Base-by-base conservation (phyloP, 2,329 filamentous ascomycete species). In the Pseudocercospora vitis region DNA sequence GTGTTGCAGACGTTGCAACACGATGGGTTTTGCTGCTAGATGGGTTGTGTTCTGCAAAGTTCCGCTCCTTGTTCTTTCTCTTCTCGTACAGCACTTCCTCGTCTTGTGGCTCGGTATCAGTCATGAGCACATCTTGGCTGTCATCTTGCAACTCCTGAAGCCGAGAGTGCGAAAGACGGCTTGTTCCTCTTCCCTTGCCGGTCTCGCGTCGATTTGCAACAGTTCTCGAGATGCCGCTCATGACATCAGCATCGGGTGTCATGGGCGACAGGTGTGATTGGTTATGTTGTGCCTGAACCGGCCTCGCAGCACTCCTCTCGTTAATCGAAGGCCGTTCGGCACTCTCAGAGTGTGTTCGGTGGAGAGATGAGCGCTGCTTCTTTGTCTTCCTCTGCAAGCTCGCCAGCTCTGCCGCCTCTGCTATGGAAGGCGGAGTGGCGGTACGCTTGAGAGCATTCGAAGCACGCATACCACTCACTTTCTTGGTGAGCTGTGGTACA, bases 1-100 rank as follows among this genome's bases (percentile, higher is more conserved):
- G 88, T 7, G 88, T 90, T 48, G 88, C 86, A 63, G 87, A 35
- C 16, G 54, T 50, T 39, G 46, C 56, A 31, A 32, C 47, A 44
- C 40, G 55, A 29, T 58, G 56, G 26, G 46, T 58, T 6, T 53
- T 48, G 24, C 56, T 59, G 12, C 50, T 54, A 5, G 56, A 32
- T n/a, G 57, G 50, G 39, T 29, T 55, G 8, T 59, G 55, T 39
- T 59, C 57, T 28, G 46, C 52, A 35, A 46, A 52, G 18, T 26
- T 53, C 7, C 52, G 53, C 50, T 61, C 64, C 52, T 52, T 59
- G 37, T 48, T 56, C 14, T 61, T 60, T 49, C 50, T 63, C 24
- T 44, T 52, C n/a, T 59, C 56, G 48, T 63, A 60, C 18, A 37
- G 31, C 29, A 64, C 66, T 23, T 56, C 53, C 12, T 67, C 65